Evolutionary conservation across 129 eudicot genomes (phyloP), one percentile per base, ranked within the genome.

Genomic region (Lonicera japonica): DNA sequence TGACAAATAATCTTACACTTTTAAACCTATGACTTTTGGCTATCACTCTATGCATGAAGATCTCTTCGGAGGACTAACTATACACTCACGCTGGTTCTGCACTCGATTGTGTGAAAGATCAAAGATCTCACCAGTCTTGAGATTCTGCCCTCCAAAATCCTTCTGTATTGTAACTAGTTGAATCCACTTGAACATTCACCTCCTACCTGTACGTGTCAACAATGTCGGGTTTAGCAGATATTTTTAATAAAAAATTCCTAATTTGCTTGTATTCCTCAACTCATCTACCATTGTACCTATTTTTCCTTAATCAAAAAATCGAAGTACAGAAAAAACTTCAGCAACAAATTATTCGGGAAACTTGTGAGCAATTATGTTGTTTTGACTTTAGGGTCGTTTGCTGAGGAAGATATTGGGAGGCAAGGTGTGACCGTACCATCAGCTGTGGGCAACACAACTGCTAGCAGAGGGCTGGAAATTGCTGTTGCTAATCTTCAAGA

Each of bases 401-500:
- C 99, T 4, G 99, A 94, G 67, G 99, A 88, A 77, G 99, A 88
- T 79, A 63, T 88, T 67, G 99, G 99, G 68, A 85, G 95, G 69
- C 91, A 94, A 71, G 86, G 86, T 40, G 68, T 88, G 65, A 77
- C 82, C 20, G 81, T 55, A 34, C 74, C 81, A 25, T 77, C 95
- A 21, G 84, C 65, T 60, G 79, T 78, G 45, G 97, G 97, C 43
- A 87, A 85, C 80, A 95, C 95, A 63, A 83, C 96, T 60, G 95
- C 96, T 63, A 94, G 96, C 82, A 83, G 92, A 83, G 99, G 99
- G 57, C 76, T 94, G 66, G 99, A 94, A 70, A 95, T 94, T 70
- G 99, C 99, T 11, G 96, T 94, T 77, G 95, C 89, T 58, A 94
- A 94, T 62, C 99, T 94, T 68, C 99, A 94, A 74, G 99, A 94